Conservation (phyloP, 352 stramenopile genomes). For the Phytophthora ramorum region DNA sequence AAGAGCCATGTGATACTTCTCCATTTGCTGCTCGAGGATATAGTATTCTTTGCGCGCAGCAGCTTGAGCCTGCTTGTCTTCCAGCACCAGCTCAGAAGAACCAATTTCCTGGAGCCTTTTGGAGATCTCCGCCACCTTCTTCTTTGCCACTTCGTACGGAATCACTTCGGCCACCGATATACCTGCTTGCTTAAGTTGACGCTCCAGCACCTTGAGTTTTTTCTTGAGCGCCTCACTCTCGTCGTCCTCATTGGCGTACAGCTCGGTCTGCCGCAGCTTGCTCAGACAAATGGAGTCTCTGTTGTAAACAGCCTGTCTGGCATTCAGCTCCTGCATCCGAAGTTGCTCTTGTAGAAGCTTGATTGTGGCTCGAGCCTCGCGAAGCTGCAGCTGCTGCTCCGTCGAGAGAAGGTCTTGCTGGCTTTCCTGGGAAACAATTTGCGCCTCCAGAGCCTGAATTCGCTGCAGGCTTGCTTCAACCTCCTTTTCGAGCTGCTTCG, state of each 20-base stretch:
- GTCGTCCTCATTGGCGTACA: slow-evolving; percentile 44
- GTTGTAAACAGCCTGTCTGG: slow-evolving; percentile 52
- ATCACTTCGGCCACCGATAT: slow-evolving; percentile 91
- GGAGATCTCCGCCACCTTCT: slow-evolving; percentile 81
- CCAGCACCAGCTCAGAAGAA: slow-evolving; percentile 65
- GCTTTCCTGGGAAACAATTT: slow-evolving; percentile 64
- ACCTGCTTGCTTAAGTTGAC: slow-evolving; percentile 75
- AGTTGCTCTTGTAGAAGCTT: slow-evolving; percentile 63
- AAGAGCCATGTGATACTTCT: slow-evolving; percentile 91
- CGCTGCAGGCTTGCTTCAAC: slow-evolving; percentile 67
- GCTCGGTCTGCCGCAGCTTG: slow-evolving; percentile 50
- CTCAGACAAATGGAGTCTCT: slow-evolving; percentile 67
- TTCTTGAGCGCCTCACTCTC: slow-evolving; percentile 66
- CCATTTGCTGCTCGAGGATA: slow-evolving; percentile 91
- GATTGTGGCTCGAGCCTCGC: slow-evolving; percentile 67
- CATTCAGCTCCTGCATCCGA: slow-evolving; percentile 59
- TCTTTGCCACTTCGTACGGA: slow-evolving; percentile 84
- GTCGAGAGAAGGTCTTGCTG: slow-evolving; percentile 62
- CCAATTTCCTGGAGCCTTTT: slow-evolving; percentile 86
- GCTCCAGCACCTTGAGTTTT: slow-evolving; percentile 76
- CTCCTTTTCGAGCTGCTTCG: slow-evolving; percentile 72
- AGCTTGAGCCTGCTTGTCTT: slow-evolving; percentile 51
- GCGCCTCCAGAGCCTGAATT: slow-evolving; percentile 61
- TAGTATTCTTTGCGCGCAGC: slow-evolving; percentile 87
- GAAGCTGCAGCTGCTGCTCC: slow-evolving; percentile 65